Base-by-base conservation (phyloP, 2,329 filamentous ascomycete species). In the Cytospora schulzeri region DNA sequence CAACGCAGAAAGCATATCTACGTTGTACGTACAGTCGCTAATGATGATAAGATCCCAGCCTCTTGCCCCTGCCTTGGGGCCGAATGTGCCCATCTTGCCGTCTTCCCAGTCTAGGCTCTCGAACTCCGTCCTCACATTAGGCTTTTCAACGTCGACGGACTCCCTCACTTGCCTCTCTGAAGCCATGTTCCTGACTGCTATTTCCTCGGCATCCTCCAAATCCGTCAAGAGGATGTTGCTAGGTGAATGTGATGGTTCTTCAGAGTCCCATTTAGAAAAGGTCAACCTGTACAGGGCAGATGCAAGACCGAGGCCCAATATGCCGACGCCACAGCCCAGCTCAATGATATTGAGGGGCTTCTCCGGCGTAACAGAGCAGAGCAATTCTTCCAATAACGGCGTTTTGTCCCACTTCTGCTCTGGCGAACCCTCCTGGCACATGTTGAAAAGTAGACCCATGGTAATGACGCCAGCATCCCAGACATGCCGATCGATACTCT, bases 11-110 rank as follows among this genome's bases (percentile, higher is more conserved):
- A 87, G 74, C 67, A 80, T 81, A 70, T 87, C 84, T 60, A 80
- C 81, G 66, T 87, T 87, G 76, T 87, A 87, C 0, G 84, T 87
- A 77, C 85, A 86, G 72, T 88, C 85, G 71, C 84, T 86, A 26
- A 87, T 75, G 60, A 85, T 76, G 55, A 86, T 70, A 6, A 86
- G 73, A 65, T 86, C 81, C 84, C 84, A 87, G 2, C 72, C 66
- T 2, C 72, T 74, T 0, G 76, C 73, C n/a, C 69, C 67, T 1
- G 76, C 77, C 28, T 77, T 71, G 0, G 75, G 68, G 0, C 81
- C 81, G 66, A 86, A 83, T 0, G 57, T 63, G 0, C 82, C 83
- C 1, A 73, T 66, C 31, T 76, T 73, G 0, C 81, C 84, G 35
- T 83, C 77, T 26, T 85, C 79, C 85, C 85, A 87, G 72, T 87